Base-by-base conservation (phyloP, 2,329 filamentous ascomycete genomes). In the Metarhizium humberi region DNA sequence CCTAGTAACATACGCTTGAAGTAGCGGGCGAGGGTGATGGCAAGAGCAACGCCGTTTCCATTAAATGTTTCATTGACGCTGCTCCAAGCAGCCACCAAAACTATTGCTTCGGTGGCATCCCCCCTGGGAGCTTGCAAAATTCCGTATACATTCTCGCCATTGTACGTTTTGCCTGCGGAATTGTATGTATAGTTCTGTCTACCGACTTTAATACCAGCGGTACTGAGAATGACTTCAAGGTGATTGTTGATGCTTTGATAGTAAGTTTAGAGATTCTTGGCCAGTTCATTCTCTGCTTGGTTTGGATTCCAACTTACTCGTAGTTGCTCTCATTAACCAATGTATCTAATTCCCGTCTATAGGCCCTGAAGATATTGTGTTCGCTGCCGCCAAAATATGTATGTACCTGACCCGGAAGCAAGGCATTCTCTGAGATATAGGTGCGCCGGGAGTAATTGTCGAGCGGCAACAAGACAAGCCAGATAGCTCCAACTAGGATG, bases 341-440 rank as follows among this genome's bases (percentile, higher is more conserved):
- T 8, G 73, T 77, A 62, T 88, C 83, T 52, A 96, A 78, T 73
- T 97, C 94, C 66, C 90, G 85, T 65, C 87, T 84, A 70, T 95
- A 97, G 7, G 90, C 94, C 50, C 91, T 82, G 66, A 97, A 92
- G 60, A 97, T 83, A 70, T 96, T 88, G 75, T 97, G 92, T 69
- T 99, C 94, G 70, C 90, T 96, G 18, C 94, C 94, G 6, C 89
- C 86, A 68, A 99, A 99, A 72, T 99, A 99, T 1, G 94, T 96
- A 73, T 97, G 92, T 8, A 97, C 94, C 71, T 99, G 94, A 2
- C 92, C 94, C 0, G 94, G 94, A 14, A 99, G 77, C 38, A 99
- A 83, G 11, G 94, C 94, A 69, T 99, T 99, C 71, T 99, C 94
- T 47, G 92, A 97, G 56, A 99, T 94, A 71, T 99, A 99, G 1